These are phyloP conservation scores for Circinella minor DNA, from an alignment of 371 early-diverging fungal species.

Conservation along the genomic window DNA sequence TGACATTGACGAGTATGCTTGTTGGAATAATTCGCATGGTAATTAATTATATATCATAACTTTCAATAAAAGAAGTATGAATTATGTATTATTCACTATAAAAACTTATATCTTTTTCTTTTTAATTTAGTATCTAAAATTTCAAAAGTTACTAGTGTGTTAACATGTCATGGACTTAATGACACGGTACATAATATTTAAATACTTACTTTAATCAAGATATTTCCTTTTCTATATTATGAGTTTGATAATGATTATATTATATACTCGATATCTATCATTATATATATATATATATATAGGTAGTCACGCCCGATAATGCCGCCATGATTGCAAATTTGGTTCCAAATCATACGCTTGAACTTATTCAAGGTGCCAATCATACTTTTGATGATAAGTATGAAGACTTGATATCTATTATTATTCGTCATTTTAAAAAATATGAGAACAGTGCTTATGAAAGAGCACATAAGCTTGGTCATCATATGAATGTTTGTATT, in stretches of 20 bases:
- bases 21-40: constrained; percentile 53
- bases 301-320: constrained; percentile 66
- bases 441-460: constrained; percentile 49
- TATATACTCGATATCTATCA: background rate
- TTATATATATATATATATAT: background rate
- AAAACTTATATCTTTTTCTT: background rate
- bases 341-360: constrained; percentile 56
- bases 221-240: too few relatives aligned
- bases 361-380: constrained; percentile 56
- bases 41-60: background rate
- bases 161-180: constrained; percentile 61
- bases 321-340: constrained; percentile 56
- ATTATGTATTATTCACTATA: too few relatives aligned
- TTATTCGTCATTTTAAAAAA: constrained; percentile 41
- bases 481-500: constrained; percentile 26
- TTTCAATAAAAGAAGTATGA: too few relatives aligned
- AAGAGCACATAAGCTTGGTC: constrained; percentile 44
- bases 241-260: too few relatives aligned
- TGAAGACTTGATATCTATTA: constrained; percentile 43
- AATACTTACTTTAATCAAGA: background rate
- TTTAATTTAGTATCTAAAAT: constrained; percentile 41
- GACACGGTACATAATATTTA: constrained; percentile 34
- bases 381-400: constrained; percentile 58
- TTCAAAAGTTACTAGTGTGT: constrained; percentile 59
- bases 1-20: constrained; percentile 37